Conservation (phyloP, 768 basidiomycete species). For the Lentinula boryana region DNA sequence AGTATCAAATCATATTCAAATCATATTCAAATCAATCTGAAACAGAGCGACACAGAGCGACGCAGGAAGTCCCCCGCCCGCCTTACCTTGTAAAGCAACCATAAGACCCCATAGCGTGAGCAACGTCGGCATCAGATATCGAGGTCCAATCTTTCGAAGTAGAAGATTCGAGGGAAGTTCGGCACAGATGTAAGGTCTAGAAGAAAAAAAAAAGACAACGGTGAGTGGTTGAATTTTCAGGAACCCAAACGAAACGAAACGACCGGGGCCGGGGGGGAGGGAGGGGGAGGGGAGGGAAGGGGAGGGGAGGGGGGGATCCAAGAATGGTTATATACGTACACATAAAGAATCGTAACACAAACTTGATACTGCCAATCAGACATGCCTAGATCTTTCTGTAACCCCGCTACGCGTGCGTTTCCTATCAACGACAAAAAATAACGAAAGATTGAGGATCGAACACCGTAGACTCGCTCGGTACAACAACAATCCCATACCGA, state of each 20-base stretch:
- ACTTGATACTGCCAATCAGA: conserved; percentile 33
- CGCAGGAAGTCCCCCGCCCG: too few species aligned
- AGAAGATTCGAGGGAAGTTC: conserved; percentile 46
- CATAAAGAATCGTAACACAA: conserved; percentile 23
- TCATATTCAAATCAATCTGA: not conserved
- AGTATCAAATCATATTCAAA: not conserved
- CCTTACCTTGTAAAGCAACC: conserved; percentile 42
- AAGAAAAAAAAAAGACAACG: not conserved
- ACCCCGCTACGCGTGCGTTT: conserved; percentile 42
- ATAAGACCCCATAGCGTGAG: conserved; percentile 46
- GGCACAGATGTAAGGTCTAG: conserved; percentile 34
- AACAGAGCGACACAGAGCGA: too few species aligned
- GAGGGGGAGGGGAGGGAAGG: too few species aligned
- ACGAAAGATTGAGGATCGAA: not conserved
- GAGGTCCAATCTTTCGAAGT: conserved; percentile 40
- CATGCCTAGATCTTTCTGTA: conserved; percentile 35
- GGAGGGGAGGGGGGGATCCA: too few species aligned
- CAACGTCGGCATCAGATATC: conserved; percentile 40
- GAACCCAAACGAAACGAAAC: too few species aligned
- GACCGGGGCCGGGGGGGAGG: too few species aligned
- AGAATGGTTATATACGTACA: conserved; percentile 15
- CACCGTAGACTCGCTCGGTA: not conserved
- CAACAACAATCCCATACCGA: conserved; percentile 15
- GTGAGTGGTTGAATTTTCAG: too few species aligned
- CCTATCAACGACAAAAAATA: conserved; percentile 15